Percentiles rank a stretch among this genome's conserved stretches.
These are phyloP conservation scores for Russula griseocarnosa DNA, from an alignment of 768 basidiomycete species.

Conservation along the genomic window DNA sequence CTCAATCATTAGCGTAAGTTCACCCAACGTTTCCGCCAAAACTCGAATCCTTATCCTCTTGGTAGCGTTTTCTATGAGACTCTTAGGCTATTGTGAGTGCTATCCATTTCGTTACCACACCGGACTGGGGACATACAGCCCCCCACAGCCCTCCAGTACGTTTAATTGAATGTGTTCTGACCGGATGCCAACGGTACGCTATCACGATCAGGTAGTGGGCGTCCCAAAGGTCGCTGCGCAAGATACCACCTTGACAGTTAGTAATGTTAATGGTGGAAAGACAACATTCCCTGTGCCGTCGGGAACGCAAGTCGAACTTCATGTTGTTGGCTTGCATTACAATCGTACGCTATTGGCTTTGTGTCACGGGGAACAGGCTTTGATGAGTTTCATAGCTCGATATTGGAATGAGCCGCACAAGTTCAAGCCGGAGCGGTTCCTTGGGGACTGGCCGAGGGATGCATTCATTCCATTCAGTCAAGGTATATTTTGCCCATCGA, in stretches of 20 bases:
- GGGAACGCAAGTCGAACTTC: slow-evolving; percentile 39
- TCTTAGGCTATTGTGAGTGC: slow-evolving; percentile 39
- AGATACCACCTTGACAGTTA: slow-evolving; percentile 41
- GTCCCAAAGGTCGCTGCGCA: slow-evolving; percentile 47
- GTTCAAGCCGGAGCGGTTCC: slow-evolving; percentile 42
- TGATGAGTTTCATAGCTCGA: slow-evolving; percentile 38
- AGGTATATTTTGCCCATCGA: slow-evolving; percentile 12
- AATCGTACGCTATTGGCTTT: slow-evolving; percentile 40
- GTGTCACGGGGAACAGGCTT: not conserved
- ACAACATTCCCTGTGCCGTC: slow-evolving; percentile 43
- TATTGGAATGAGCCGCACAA: slow-evolving; percentile 52
- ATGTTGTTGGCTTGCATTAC: slow-evolving; percentile 45
- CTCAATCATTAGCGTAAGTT: not conserved
- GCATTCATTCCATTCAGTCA: slow-evolving; percentile 36
- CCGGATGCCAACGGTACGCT: not conserved
- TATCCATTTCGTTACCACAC: too few relatives aligned
- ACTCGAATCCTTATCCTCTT: not conserved
- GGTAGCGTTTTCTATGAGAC: slow-evolving; percentile 49
- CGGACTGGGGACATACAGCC: slow-evolving; percentile 2
- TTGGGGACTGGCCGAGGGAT: slow-evolving; percentile 35
- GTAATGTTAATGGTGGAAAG: slow-evolving; percentile 39
- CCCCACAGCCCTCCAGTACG: slow-evolving; percentile 14
- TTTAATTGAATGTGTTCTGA: not conserved
- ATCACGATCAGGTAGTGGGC: slow-evolving; percentile 39
- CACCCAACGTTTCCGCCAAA: not conserved